Conservation (phyloP, 2,329 filamentous ascomycete species). For the Parastagonospora avenae region DNA sequence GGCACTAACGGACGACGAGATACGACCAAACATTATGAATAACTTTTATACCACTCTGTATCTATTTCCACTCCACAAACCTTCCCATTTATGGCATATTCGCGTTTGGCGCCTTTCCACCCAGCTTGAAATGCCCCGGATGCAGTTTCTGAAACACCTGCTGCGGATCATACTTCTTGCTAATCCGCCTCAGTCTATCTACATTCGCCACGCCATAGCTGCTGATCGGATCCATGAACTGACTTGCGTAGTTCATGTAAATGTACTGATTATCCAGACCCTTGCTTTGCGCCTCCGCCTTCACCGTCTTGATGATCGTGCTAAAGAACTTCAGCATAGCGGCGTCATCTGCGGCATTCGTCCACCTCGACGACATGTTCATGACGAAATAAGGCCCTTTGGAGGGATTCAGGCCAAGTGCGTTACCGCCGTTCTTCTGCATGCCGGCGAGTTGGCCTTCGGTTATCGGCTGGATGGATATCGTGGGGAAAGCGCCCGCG, state of each 20-base stretch:
- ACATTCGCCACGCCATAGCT: conserved; percentile 42
- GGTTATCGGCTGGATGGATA: conserved; percentile 32
- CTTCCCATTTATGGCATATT: conserved; percentile 1
- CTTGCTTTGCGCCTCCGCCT: conserved; percentile 22
- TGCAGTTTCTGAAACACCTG: conserved; percentile 48
- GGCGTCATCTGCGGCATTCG: conserved; percentile 21
- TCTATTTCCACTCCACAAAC: not conserved
- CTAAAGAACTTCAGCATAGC: conserved; percentile 20
- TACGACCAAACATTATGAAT: not conserved
- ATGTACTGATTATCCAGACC: conserved; percentile 19
- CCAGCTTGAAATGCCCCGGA: conserved; percentile 48
- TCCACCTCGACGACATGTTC: conserved; percentile 26
- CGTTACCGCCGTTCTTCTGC: conserved; percentile 34
- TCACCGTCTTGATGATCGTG: conserved; percentile 22
- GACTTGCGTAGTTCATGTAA: conserved; percentile 55
- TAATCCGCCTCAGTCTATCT: conserved; percentile 38
- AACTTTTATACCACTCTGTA: not conserved
- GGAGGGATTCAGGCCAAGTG: conserved; percentile 29
- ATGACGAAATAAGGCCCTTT: conserved; percentile 26
- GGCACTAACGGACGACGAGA: not conserved
- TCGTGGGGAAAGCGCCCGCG: conserved; percentile 20
- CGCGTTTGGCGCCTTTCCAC: conserved; percentile 4
- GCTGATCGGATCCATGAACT: conserved; percentile 48
- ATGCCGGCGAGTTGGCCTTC: conserved; percentile 25
- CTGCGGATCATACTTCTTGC: conserved; percentile 47